phyloP scores from a whole-genome alignment of 805 yeast genomes.

The Candida ponderosae region DNA sequence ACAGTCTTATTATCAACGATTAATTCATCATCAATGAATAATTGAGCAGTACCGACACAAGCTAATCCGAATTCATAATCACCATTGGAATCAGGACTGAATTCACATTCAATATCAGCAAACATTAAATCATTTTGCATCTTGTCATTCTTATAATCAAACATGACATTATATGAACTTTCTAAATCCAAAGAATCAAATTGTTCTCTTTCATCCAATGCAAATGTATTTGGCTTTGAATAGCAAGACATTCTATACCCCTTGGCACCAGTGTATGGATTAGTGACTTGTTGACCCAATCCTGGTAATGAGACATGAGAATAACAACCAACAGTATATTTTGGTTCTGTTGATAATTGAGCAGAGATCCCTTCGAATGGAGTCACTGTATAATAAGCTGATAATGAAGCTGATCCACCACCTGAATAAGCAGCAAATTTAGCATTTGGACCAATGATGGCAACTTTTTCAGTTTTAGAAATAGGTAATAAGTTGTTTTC shows the following conservation, averaged over 20 bases:
- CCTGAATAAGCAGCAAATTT: conserved; percentile 43
- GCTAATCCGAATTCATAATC: conserved; percentile 44
- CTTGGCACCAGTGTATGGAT: conserved; percentile 15
- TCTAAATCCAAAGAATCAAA: conserved; percentile 21
- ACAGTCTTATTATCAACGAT: conserved; percentile 49
- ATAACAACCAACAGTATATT: conserved; percentile 28
- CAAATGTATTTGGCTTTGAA: conserved; percentile 12
- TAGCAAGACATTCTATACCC: conserved; percentile 21
- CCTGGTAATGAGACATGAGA: conserved; percentile 27
- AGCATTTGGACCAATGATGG: conserved; percentile 57
- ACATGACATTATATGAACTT: conserved; percentile 15
- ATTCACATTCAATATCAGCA: conserved; percentile 38
- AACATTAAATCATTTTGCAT: conserved; percentile 26
- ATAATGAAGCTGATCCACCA: conserved; percentile 55
- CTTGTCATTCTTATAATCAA: conserved; percentile 22
- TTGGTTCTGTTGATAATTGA: conserved; percentile 17
- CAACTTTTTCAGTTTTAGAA: conserved; percentile 31
- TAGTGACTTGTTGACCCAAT: conserved; percentile 19
- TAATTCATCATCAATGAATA: conserved; percentile 43
- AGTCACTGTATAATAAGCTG: conserved; percentile 38
- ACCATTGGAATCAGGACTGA: conserved; percentile 39
- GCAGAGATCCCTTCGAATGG: conserved; percentile 39
- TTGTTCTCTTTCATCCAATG: conserved; percentile 14
- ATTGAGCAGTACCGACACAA: conserved; percentile 45
- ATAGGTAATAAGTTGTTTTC: conserved; percentile 41